phyloP scores from a whole-genome alignment of 2,329 filamentous ascomycete genomes.

The Monilinia fructicola region DNA sequence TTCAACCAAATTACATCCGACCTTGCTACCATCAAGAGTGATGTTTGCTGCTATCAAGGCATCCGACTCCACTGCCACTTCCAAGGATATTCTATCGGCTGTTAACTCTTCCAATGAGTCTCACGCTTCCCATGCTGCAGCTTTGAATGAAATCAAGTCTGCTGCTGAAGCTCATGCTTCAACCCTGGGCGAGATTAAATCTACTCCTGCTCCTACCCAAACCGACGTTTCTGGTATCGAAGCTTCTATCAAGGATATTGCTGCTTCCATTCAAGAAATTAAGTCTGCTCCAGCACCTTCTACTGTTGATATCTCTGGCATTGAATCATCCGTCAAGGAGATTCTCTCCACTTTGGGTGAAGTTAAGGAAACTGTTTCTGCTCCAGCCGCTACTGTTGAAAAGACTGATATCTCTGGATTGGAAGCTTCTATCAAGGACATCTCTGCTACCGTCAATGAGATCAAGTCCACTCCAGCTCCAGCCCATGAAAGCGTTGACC shows the following conservation, averaged over 20 bases:
- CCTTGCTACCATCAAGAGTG: conserved; percentile 35
- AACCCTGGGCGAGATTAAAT: conserved; percentile 20
- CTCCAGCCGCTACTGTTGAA: conserved; percentile 26
- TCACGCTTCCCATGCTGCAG: conserved; percentile 30
- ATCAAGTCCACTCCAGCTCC: conserved; percentile 29
- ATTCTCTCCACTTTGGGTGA: conserved; percentile 27
- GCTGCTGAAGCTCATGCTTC: conserved; percentile 27
- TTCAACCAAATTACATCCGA: conserved; percentile 33
- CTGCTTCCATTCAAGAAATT: conserved; percentile 24
- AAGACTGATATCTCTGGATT: conserved; percentile 27
- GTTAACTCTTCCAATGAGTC: conserved; percentile 33
- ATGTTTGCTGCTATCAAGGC: conserved; percentile 31
- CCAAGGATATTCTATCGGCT: conserved; percentile 30
- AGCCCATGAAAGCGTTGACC: conserved; percentile 27
- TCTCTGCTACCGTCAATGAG: conserved; percentile 25
- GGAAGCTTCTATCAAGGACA: conserved; percentile 24
- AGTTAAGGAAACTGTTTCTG: conserved; percentile 23
- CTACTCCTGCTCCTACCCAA: conserved; percentile 27
- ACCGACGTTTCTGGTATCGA: conserved; percentile 27
- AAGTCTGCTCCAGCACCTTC: conserved; percentile 25
- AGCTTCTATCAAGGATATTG: conserved; percentile 24
- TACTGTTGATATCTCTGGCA: conserved; percentile 27
- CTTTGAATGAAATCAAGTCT: conserved; percentile 31
- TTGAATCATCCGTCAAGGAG: conserved; percentile 29
- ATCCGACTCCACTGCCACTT: conserved; percentile 28